These are phyloP conservation scores for Chaetomiaceae sp. DNA, from an alignment of 2,329 filamentous ascomycete genomes.

Conservation along the genomic window DNA sequence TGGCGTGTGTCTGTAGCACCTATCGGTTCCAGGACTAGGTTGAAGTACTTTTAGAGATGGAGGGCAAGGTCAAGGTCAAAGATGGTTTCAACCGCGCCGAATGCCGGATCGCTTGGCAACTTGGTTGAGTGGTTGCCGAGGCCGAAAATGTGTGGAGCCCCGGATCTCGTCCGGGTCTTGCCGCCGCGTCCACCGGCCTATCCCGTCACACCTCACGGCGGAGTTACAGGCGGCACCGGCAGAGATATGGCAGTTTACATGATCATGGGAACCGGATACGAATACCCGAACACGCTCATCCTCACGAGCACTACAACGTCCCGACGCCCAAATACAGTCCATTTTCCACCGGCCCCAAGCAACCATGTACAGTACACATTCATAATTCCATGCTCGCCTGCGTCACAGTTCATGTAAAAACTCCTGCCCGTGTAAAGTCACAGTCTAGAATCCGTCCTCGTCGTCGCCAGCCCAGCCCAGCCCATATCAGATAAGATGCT, in stretches of 20 bases:
- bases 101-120: conserved; percentile 3
- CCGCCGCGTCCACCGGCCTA: background rate
- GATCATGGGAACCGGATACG: background rate
- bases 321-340: background rate
- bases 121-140: conserved; percentile 19
- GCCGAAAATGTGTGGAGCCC: conserved; percentile 17
- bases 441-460: conserved; percentile 12
- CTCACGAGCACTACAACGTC: background rate
- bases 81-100: conserved; percentile 12
- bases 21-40: too few relatives aligned
- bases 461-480: background rate
- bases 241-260: background rate
- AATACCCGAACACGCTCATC: background rate
- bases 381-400: conserved; percentile 24
- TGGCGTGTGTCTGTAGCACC: background rate
- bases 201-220: background rate
- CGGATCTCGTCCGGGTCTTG: conserved; percentile 5
- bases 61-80: background rate
- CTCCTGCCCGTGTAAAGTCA: conserved; percentile 22
- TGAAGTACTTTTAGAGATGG: too few relatives aligned
- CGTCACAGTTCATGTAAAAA: conserved; percentile 23
- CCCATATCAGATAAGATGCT: conserved; percentile 58
- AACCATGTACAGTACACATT: conserved; percentile 11
- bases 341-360: background rate
- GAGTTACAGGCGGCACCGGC: background rate